Conservation (phyloP, 495 filamentous ascomycete species). For the Articulospora tetracladia region DNA sequence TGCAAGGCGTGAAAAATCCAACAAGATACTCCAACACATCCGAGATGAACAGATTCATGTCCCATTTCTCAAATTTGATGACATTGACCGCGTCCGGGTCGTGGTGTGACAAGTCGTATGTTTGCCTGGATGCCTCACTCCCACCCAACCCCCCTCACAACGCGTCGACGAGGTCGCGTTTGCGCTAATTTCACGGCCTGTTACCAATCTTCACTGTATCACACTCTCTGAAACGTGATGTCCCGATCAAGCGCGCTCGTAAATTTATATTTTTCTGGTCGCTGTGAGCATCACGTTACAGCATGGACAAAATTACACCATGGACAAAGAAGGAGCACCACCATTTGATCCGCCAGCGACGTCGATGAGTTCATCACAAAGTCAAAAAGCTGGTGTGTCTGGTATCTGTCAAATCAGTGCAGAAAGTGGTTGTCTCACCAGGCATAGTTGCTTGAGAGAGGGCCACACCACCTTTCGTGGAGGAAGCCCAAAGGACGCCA, state of each 20-base stretch:
- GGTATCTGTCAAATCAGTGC: background rate
- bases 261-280: background rate
- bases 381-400: no score
- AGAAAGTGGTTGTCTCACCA: background rate
- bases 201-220: background rate
- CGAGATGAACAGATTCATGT: no score
- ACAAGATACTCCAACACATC: no score
- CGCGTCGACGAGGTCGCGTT: background rate
- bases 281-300: background rate
- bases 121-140: slow-evolving; percentile 12
- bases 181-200: background rate
- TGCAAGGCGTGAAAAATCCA: no score
- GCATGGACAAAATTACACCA: background rate
- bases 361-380: background rate
- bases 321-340: no score
- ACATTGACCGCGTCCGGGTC: background rate
- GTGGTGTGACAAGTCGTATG: background rate
- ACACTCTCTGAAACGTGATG: background rate
- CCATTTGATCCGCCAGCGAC: no score
- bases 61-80: background rate
- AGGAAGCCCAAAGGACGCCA: background rate
- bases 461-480: background rate
- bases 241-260: background rate
- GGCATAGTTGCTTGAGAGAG: background rate
- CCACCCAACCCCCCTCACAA: background rate